Evolutionary conservation across 345 rosid genomes (phyloP).

Genomic region (Sisymbrium irio): DNA sequence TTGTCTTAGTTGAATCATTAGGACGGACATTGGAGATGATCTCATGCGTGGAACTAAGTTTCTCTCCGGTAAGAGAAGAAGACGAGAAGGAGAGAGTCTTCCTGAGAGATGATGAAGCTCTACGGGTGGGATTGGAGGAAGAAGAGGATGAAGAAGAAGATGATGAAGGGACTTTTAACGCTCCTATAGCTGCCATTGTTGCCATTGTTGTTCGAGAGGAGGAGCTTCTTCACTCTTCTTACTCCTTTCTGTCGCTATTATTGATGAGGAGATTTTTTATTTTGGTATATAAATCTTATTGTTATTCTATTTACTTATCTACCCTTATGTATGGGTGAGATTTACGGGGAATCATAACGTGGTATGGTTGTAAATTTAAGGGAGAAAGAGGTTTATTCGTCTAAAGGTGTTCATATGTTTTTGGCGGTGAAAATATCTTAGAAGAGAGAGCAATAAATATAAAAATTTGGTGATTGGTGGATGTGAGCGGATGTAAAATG

Average conservation of each 20-base stretch:
- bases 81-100: slow-evolving; percentile 51
- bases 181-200: slow-evolving; percentile 62
- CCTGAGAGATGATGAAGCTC: background rate
- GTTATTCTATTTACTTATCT: background rate
- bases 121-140: slow-evolving; percentile 20
- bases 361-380: background rate
- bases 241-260: slow-evolving; percentile 4
- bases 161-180: slow-evolving; percentile 36
- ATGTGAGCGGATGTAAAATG: slow-evolving; percentile 17
- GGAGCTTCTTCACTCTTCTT: slow-evolving; percentile 1
- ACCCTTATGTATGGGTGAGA: background rate
- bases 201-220: slow-evolving; percentile 41
- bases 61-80: slow-evolving; percentile 60
- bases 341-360: background rate
- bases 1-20: slow-evolving; percentile 20
- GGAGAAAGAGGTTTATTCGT: background rate
- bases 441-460: background rate
- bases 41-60: slow-evolving; percentile 27
- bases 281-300: background rate
- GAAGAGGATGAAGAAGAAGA: background rate
- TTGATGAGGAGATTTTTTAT: slow-evolving; percentile 1
- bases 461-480: slow-evolving; percentile 11
- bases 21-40: slow-evolving; percentile 4
- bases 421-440: slow-evolving; percentile 29
- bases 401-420: background rate